Percentiles rank a stretch among this genome's conserved stretches.
phyloP scores from a whole-genome alignment of 768 basidiomycete genomes.

The Rhizopogon sp. region DNA sequence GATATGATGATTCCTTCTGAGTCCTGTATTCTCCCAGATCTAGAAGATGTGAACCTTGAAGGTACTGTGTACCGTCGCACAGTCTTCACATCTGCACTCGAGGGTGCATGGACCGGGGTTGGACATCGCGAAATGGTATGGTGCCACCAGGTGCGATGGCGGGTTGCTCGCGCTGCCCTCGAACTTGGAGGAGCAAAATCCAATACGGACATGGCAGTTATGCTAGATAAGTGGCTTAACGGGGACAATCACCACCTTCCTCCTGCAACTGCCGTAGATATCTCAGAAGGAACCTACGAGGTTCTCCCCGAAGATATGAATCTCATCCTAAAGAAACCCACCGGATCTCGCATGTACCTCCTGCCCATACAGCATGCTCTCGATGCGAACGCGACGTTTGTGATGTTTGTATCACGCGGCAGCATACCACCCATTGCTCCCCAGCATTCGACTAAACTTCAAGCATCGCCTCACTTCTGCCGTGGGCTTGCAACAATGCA shows the following conservation, averaged over 20 bases:
- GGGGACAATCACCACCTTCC: conserved; percentile 53
- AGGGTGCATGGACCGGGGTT: conserved; percentile 93
- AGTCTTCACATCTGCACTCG: conserved; percentile 81
- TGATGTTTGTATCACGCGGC: conserved; percentile 60
- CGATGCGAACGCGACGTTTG: conserved; percentile 29
- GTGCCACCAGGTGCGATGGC: conserved; percentile 97
- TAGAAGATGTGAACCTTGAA: background rate
- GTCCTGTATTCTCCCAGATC: conserved; percentile 59
- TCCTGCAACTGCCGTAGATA: conserved; percentile 11
- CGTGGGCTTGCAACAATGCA: conserved; percentile 4
- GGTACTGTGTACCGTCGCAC: conserved; percentile 44
- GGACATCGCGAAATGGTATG: conserved; percentile 97
- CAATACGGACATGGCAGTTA: conserved; percentile 21
- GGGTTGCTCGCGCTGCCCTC: conserved; percentile 73
- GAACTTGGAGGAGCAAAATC: conserved; percentile 45
- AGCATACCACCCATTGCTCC: conserved; percentile 47
- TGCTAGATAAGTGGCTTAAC: conserved; percentile 61
- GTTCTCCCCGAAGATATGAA: conserved; percentile 30
- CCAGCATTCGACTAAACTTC: conserved; percentile 39
- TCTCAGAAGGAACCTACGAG: conserved; percentile 26
- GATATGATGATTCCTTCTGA: conserved; percentile 93
- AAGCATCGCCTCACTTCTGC: conserved; percentile 46
- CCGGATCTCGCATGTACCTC: conserved; percentile 41
- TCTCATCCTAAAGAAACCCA: conserved; percentile 42
- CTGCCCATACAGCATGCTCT: conserved; percentile 31